A percentile compares a stretch with the other conserved stretches of the same genome.
phyloP scores from a whole-genome alignment of 2,329 filamentous ascomycete genomes.

The Canariomyces notabilis region DNA sequence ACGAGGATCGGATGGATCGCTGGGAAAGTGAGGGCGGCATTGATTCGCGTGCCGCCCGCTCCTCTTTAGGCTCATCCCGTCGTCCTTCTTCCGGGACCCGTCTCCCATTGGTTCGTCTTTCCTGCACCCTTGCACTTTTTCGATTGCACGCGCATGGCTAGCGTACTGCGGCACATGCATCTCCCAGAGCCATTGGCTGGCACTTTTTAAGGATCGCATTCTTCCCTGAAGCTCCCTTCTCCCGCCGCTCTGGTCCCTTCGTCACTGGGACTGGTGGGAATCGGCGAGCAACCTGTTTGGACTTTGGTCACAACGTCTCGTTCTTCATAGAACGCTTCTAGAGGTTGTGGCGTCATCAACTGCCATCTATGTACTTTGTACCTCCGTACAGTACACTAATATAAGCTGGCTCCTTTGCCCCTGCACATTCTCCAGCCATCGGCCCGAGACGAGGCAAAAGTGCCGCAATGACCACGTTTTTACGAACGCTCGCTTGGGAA shows the following conservation, averaged over 20 bases:
- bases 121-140: constrained; percentile 12
- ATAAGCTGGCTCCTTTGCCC: no score
- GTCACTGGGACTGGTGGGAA: no score
- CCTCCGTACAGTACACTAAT: no score
- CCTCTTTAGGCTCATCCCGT: constrained; percentile 30
- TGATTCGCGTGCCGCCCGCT: constrained; percentile 25
- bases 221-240: constrained; percentile 4
- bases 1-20: constrained; percentile 21
- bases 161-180: constrained; percentile 7
- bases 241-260: no score
- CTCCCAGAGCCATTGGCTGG: constrained; percentile 8
- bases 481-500: not conserved
- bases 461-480: not conserved
- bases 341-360: not conserved
- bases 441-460: no score
- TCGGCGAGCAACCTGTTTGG: not conserved
- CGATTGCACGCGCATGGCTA: constrained; percentile 10
- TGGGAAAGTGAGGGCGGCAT: constrained; percentile 18
- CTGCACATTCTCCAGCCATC: not conserved
- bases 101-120: constrained; percentile 12
- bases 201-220: not conserved
- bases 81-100: constrained; percentile 20
- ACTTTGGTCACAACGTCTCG: not conserved
- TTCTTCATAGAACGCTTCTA: not conserved
- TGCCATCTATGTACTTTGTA: no score